Percentiles rank a stretch among this genome's conserved stretches.
Evolutionary conservation across 2,329 filamentous ascomycete species (phyloP).

Genomic region (Anisogramma anomala): DNA sequence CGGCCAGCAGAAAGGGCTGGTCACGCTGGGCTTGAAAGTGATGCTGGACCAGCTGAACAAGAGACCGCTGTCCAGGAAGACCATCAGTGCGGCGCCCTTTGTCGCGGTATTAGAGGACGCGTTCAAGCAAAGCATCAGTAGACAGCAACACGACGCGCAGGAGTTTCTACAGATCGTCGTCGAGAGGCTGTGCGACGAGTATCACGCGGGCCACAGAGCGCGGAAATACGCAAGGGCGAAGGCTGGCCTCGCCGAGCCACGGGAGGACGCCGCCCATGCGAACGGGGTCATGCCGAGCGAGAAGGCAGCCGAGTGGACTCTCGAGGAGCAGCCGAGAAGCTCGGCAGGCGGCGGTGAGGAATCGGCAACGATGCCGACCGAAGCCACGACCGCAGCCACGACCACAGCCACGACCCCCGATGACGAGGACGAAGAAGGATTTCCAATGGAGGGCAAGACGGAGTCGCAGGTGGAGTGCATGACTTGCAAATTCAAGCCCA

Average conservation of each 20-base stretch:
- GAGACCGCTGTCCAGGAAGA: constrained; percentile 85
- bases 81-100: constrained; percentile 77
- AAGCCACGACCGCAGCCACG: constrained; percentile 11
- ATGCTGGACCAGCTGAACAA: constrained; percentile 90
- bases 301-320: constrained; percentile 21
- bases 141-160: constrained; percentile 94
- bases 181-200: constrained; percentile 87
- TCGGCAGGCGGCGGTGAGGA: constrained; percentile 16
- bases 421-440: constrained; percentile 53
- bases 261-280: constrained; percentile 15
- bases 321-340: constrained; percentile 10
- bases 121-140: constrained; percentile 80
- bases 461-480: constrained; percentile 94
- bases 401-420: constrained; percentile 16
- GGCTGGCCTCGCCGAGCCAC: constrained; percentile 15
- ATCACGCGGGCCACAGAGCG: constrained; percentile 71
- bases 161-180: constrained; percentile 92
- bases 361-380: constrained; percentile 8
- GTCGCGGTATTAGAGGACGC: constrained; percentile 73
- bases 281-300: constrained; percentile 22
- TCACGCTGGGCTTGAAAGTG: constrained; percentile 80
- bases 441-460: constrained; percentile 82
- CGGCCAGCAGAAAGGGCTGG: constrained; percentile 65
- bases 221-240: constrained; percentile 42
- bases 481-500: constrained; percentile 81